These are phyloP conservation scores for Boletus tomentosulus DNA, from an alignment of 768 basidiomycete genomes.

Conservation along the genomic window DNA sequence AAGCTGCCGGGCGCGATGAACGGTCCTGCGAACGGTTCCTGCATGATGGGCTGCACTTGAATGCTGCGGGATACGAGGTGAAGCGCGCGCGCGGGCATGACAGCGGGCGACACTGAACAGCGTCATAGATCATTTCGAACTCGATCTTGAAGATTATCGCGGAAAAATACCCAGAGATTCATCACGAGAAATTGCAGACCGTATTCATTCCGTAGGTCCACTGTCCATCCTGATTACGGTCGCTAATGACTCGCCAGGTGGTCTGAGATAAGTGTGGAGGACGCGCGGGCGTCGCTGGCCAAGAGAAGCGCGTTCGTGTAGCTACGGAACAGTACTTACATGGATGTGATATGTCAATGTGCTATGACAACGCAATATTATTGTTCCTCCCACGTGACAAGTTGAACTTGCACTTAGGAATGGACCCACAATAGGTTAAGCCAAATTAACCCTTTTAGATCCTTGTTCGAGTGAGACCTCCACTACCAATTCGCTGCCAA, in stretches of 20 bases:
- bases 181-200: conserved; percentile 55
- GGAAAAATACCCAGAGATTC: conserved; percentile 60
- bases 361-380: not conserved
- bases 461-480: conserved; percentile 29
- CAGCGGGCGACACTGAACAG: not conserved
- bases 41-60: conserved; percentile 80
- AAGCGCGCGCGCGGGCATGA: conserved; percentile 18
- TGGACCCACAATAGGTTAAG: not conserved
- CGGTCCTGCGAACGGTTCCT: conserved; percentile 48
- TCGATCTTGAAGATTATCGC: conserved; percentile 54
- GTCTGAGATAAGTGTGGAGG: conserved; percentile 16
- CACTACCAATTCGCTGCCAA: not conserved
- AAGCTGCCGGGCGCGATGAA: conserved; percentile 64
- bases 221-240: not conserved
- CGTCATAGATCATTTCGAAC: conserved; percentile 61
- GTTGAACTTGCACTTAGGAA: conserved; percentile 42
- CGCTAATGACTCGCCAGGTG: conserved; percentile 20
- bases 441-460: conserved; percentile 43
- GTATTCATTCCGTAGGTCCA: conserved; percentile 59
- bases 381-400: conserved; percentile 33
- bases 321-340: too few species aligned
- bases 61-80: conserved; percentile 68
- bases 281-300: conserved; percentile 20
- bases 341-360: too few species aligned
- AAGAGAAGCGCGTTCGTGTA: conserved; percentile 17